Conservation (phyloP, 768 basidiomycete genomes). For the Calocera cornea region DNA sequence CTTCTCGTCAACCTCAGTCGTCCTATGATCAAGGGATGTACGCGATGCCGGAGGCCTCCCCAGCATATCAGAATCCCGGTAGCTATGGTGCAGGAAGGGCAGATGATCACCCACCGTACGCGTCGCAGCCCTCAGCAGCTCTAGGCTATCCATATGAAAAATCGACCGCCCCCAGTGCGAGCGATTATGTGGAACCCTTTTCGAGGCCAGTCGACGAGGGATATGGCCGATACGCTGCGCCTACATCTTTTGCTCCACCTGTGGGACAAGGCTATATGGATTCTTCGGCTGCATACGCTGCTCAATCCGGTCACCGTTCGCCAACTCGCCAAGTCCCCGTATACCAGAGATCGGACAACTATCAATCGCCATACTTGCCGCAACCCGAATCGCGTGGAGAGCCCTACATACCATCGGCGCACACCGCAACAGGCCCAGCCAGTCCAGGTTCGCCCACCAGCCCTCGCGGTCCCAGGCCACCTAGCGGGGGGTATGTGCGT, state of each 20-base stretch:
- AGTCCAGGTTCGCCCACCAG: too few species aligned
- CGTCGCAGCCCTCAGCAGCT: not conserved
- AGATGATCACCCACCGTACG: not conserved
- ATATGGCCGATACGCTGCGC: not conserved
- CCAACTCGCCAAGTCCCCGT: not conserved
- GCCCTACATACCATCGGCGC: too few species aligned
- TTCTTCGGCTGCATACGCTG: not conserved
- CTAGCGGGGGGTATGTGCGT: too few species aligned
- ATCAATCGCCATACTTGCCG: not conserved
- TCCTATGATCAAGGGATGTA: too few species aligned
- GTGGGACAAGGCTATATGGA: not conserved
- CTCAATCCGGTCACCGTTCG: not conserved
- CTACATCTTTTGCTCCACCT: not conserved
- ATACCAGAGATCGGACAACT: not conserved
- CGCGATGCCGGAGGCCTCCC: too few species aligned
- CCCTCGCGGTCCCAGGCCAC: too few species aligned
- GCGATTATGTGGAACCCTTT: not conserved
- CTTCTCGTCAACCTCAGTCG: too few species aligned
- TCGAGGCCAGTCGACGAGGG: not conserved
- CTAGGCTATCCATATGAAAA: not conserved
- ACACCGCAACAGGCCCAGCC: too few species aligned
- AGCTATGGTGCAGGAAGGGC: not conserved
- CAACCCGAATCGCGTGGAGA: not conserved
- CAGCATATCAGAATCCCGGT: too few species aligned
- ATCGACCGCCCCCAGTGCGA: not conserved